phyloP scores from a whole-genome alignment of 1,139 yeast species.

The Diutina ranongensis region DNA sequence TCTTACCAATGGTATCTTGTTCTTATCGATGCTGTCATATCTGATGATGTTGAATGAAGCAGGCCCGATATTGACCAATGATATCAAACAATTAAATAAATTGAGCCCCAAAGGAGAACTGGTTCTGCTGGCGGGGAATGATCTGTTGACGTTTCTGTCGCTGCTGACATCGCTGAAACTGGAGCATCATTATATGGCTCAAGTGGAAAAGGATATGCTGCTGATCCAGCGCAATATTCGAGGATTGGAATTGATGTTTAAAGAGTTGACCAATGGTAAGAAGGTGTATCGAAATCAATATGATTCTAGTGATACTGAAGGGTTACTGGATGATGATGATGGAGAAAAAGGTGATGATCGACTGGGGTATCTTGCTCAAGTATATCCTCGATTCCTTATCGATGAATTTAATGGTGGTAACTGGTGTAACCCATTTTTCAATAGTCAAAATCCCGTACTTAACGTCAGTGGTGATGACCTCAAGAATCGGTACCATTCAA shows the following conservation, averaged over 20 bases:
- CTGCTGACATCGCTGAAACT: neutral
- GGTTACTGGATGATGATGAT: slow-evolving; percentile 16
- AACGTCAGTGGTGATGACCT: slow-evolving; percentile 37
- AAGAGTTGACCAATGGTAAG: slow-evolving; percentile 23
- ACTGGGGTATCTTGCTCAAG: slow-evolving; percentile 41
- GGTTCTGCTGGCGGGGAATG: slow-evolving; percentile 1
- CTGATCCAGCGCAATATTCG: slow-evolving; percentile 23
- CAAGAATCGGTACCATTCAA: slow-evolving; percentile 31
- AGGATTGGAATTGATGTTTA: slow-evolving; percentile 18
- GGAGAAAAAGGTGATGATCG: slow-evolving; percentile 20
- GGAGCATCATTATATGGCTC: slow-evolving; percentile 13
- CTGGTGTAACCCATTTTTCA: slow-evolving; percentile 59
- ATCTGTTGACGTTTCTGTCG: neutral
- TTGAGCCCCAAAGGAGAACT: slow-evolving; percentile 12
- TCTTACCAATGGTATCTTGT: slow-evolving; percentile 46
- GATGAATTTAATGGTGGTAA: slow-evolving; percentile 64
- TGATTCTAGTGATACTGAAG: slow-evolving; percentile 29
- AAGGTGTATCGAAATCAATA: slow-evolving; percentile 24
- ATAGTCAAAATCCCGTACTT: slow-evolving; percentile 25
- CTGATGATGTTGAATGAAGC: slow-evolving; percentile 16
- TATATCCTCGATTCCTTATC: slow-evolving; percentile 54
- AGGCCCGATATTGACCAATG: slow-evolving; percentile 21
- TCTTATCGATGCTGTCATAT: slow-evolving; percentile 32
- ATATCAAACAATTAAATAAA: slow-evolving; percentile 21
- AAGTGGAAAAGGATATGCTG: slow-evolving; percentile 26